Evolutionary conservation across 1,139 yeast species (phyloP), one percentile per base, ranked within the genome.

Genomic region (Kluyveromyces sp.): DNA sequence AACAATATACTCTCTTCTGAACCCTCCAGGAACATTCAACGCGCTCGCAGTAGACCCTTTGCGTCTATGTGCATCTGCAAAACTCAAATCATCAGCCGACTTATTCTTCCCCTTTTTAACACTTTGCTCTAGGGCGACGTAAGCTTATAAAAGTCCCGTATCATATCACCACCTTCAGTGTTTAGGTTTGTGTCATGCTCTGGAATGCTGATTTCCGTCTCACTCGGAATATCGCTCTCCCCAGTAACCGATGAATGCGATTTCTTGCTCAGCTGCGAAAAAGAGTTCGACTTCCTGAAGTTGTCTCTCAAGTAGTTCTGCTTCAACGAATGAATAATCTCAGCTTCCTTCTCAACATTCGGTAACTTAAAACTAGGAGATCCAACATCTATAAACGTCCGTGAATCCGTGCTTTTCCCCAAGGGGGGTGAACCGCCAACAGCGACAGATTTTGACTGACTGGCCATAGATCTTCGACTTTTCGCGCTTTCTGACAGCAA

Each of bases 1-100:
- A 10, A 75, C 65, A 34, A 83, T 65, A 56, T 74, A 83, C 50
- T 81, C 86, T 55, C 94, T 71, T 60, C 94, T 71, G 60, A 84
- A 84, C 0, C 92, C 92, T 39, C 94, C 94, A 0, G 92, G 92
- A 7, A 84, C 82, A 54, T 83, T 79, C 39, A 84, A 64, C 0
- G 79, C 79, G 49, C 85, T 75, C 1, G 90, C 92, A 25, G 74
- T 69, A 0, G 87, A 79, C 7, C 76, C 79, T 48, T 86, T 68
- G 54, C 89, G 69, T 37, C 48, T 50, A 5, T 51, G 48, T 15
- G 28, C 53, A 15, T 48, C 41, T 21, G 58, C 39, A 41, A 61
- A 52, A 8, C 43, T 46, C 25, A 62, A 48, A 45, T 61, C 63
- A 26, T 66, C 65, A 25, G 58, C 51, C 0, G 69, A 64, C 37